A percentile compares a stretch with the other conserved stretches of the same genome.
These are phyloP conservation scores for Tricladium varicosporioides DNA, from an alignment of 2,329 filamentous ascomycete genomes.

Conservation along the genomic window DNA sequence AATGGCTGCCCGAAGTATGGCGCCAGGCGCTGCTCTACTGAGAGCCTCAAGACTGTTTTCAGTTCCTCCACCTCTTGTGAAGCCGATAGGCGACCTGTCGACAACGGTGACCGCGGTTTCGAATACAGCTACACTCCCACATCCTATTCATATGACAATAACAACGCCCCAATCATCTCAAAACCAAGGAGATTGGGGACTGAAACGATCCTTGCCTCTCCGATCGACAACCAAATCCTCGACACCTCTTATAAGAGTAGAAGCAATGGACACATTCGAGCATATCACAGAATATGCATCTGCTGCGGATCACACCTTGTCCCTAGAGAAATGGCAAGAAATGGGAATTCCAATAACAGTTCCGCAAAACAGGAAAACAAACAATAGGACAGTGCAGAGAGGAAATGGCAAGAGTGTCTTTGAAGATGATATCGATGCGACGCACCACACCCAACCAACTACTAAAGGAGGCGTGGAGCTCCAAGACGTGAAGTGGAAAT, in stretches of 20 bases:
- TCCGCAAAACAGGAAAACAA: slow-evolving; percentile 34
- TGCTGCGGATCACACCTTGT: slow-evolving; percentile 76
- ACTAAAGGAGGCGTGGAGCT: slow-evolving; percentile 30
- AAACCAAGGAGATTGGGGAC: slow-evolving; percentile 82
- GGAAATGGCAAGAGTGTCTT: slow-evolving; percentile 51
- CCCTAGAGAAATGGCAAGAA: slow-evolving; percentile 83
- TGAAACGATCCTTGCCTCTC: slow-evolving; percentile 80
- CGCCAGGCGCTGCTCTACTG: slow-evolving; percentile 68
- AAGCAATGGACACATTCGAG: slow-evolving; percentile 78
- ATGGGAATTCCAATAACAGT: slow-evolving; percentile 70
- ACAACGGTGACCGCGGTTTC: slow-evolving; percentile 50
- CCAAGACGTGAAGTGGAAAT: slow-evolving; percentile 60
- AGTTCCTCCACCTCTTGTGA: slow-evolving; percentile 71
- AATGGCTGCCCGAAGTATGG: slow-evolving; percentile 42
- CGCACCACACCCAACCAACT: slow-evolving; percentile 35
- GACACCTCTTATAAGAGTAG: slow-evolving; percentile 74
- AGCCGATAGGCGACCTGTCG: slow-evolving; percentile 51
- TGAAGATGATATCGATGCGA: slow-evolving; percentile 56
- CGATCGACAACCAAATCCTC: slow-evolving; percentile 70
- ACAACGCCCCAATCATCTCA: slow-evolving; percentile 73
- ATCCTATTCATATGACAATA: slow-evolving; percentile 82
- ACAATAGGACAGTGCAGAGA: background rate
- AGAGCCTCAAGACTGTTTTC: slow-evolving; percentile 89
- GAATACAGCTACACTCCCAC: slow-evolving; percentile 68
- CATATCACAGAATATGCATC: slow-evolving; percentile 87